Base-by-base conservation (phyloP, 2,329 filamentous ascomycete genomes). In the Stemphylium vesicarium region DNA sequence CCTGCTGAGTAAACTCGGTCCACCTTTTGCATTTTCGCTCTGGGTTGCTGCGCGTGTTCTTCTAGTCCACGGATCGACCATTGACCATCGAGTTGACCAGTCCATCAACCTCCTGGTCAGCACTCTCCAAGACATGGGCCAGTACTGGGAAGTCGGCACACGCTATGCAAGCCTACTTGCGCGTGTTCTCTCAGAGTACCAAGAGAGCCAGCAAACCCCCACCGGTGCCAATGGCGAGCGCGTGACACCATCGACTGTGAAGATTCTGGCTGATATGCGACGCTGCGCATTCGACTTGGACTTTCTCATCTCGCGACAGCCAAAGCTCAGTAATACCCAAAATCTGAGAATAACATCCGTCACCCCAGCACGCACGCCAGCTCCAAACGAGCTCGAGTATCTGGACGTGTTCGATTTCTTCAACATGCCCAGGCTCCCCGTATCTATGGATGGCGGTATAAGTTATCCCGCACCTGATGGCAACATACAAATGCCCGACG, bases 391-490 rank as follows among this genome's bases (percentile, higher is more conserved):
- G 69, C 80, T 96, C 3, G 93, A 96, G 72, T 96, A 96, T 71
- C 80, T 96, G 2, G 92, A 96, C 66, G 90, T 96, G 0, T 96
- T 97, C 72, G 91, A 95, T 65, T 96, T 96, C 71, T 97, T 96
- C 81, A 96, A 96, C 71, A 87, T 96, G 51, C 93, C 93, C 1
- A 81, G 92, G 15, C 78, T 96, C 20, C 84, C 84, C 0, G 75
- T 78, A 0, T 72, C 70, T 1, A 69, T 73, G 56, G 70, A 74
- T 44, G 67, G 65, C 2, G 49, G 63, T 4, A 64, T 68, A 43
- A 68, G 60, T 7, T 73, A 72, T 48, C 62, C 68, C n/a, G 62
- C 68, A 2, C 61, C 63, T 8, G 69, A 70, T 36, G 68, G 69
- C 7, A 63, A 65, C 15, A 64, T 67, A 53, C 67, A 59, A 24